phyloP scores from a whole-genome alignment of 768 basidiomycete species.

The Boletus sensibilis region DNA sequence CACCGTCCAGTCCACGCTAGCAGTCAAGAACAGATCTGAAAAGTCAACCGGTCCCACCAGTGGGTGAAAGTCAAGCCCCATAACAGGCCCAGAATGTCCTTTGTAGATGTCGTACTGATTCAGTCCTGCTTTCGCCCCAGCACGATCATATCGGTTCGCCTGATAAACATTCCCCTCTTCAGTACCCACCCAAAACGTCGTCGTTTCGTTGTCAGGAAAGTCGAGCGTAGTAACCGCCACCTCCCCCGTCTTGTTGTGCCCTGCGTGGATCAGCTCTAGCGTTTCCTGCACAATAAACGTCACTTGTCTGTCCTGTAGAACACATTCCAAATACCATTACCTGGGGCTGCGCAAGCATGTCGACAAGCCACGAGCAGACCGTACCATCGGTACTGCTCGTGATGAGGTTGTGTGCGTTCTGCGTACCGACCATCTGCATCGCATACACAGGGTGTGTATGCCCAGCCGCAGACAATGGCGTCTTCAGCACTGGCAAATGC shows the following conservation, averaged over 20 bases:
- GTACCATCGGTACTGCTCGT: conserved; percentile 96
- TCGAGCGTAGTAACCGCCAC: conserved; percentile 92
- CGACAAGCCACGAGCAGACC: conserved; percentile 96
- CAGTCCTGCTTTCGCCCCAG: conserved; percentile 93
- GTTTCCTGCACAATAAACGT: conserved; percentile 65
- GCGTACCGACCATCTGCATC: conserved; percentile 97
- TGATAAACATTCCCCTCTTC: conserved; percentile 98
- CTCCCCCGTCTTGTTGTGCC: conserved; percentile 96
- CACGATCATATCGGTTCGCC: conserved; percentile 95
- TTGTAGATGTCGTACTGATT: conserved; percentile 92
- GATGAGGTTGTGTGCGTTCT: conserved; percentile 97
- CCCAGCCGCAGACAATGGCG: conserved; percentile 91
- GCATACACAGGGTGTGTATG: conserved; percentile 99
- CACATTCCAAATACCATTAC: conserved; percentile 38
- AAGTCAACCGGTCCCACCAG: conserved; percentile 90
- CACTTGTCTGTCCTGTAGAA: neutral
- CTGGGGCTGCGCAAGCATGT: conserved; percentile 98
- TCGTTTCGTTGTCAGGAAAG: conserved; percentile 95
- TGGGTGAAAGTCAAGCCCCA: conserved; percentile 94
- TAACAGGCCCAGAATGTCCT: conserved; percentile 91
- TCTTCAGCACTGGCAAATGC: conserved; percentile 93
- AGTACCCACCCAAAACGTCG: conserved; percentile 96
- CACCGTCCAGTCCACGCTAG: conserved; percentile 97
- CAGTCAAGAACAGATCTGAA: conserved; percentile 90
- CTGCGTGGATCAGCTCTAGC: conserved; percentile 81